Evolutionary conservation across 495 filamentous ascomycete genomes (phyloP).

Genomic region (Daldinia grandis): DNA sequence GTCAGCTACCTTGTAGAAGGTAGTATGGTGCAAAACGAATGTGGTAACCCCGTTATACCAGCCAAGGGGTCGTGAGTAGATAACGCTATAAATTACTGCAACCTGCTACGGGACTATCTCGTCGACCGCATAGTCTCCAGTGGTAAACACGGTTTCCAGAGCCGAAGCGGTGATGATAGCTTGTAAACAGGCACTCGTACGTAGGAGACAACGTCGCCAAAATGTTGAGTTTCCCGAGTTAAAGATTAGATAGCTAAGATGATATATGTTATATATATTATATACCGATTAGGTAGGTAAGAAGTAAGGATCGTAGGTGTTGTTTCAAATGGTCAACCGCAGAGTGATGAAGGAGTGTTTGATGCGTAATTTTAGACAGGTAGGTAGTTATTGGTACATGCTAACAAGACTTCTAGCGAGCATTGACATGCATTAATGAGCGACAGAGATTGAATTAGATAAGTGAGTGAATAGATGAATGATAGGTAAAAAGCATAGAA

Average conservation of each 20-base stretch:
- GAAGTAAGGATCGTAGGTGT: conserved; percentile 32
- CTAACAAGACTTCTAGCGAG: neutral
- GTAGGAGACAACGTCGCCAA: neutral
- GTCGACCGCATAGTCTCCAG: conserved; percentile 26
- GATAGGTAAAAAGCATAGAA: conserved; percentile 3
- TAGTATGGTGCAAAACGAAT: neutral
- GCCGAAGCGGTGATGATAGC: neutral
- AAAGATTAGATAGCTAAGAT: neutral
- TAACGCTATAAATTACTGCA: neutral
- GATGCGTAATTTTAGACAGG: conserved; percentile 14
- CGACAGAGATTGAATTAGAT: conserved; percentile 18
- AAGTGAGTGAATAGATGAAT: conserved; percentile 20
- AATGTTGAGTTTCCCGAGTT: neutral
- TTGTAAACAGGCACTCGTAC: neutral
- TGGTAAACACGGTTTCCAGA: neutral
- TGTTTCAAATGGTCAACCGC: conserved; percentile 28
- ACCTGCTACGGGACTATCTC: conserved; percentile 14
- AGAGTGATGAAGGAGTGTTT: conserved; percentile 29
- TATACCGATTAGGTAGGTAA: conserved; percentile 12
- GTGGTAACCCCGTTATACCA: conserved; percentile 5
- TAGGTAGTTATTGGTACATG: too few relatives aligned
- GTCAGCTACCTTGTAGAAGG: neutral
- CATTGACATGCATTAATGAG: conserved; percentile 25
- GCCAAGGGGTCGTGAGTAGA: conserved; percentile 4
- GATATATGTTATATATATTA: neutral